These are phyloP conservation scores for Stagonosporopsis tanaceti DNA, from an alignment of 2,329 filamentous ascomycete genomes.

Conservation along the genomic window DNA sequence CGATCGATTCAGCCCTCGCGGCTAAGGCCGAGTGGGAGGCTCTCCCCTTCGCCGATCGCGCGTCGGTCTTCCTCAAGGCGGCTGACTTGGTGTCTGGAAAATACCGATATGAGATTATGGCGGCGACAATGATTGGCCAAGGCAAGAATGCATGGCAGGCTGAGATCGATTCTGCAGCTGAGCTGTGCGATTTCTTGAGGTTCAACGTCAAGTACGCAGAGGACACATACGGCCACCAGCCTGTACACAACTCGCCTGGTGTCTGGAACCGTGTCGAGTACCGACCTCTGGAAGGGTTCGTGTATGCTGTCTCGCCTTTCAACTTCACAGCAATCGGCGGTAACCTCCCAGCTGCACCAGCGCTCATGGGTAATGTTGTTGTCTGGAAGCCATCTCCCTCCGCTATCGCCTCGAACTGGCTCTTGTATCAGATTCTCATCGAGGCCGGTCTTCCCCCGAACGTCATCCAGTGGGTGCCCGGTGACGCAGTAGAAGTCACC, in stretches of 20 bases:
- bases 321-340: conserved; percentile 97
- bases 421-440: conserved; percentile 87
- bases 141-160: conserved; percentile 99
- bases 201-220: conserved; percentile 96
- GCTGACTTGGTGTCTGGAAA: conserved; percentile 89
- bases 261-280: conserved; percentile 94
- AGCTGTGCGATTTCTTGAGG: conserved; percentile 89
- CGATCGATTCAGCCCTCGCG: conserved; percentile 85
- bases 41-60: conserved; percentile 87
- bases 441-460: conserved; percentile 89
- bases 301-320: conserved; percentile 93
- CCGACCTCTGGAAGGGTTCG: conserved; percentile 90
- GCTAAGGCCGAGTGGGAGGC: conserved; percentile 87
- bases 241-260: conserved; percentile 79
- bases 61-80: conserved; percentile 93
- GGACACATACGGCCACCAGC: conserved; percentile 88
- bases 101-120: conserved; percentile 97
- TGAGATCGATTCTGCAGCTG: conserved; percentile 95
- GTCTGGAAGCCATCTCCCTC: conserved; percentile 96
- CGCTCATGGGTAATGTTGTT: conserved; percentile 91
- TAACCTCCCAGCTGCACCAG: conserved; percentile 83
- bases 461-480: conserved; percentile 93
- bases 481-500: conserved; percentile 85
- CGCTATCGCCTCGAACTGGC: conserved; percentile 88
- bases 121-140: conserved; percentile 92